Conservation (phyloP, 23 red algal species). For the Cyanidiococcus yangmingshanensis region DNA sequence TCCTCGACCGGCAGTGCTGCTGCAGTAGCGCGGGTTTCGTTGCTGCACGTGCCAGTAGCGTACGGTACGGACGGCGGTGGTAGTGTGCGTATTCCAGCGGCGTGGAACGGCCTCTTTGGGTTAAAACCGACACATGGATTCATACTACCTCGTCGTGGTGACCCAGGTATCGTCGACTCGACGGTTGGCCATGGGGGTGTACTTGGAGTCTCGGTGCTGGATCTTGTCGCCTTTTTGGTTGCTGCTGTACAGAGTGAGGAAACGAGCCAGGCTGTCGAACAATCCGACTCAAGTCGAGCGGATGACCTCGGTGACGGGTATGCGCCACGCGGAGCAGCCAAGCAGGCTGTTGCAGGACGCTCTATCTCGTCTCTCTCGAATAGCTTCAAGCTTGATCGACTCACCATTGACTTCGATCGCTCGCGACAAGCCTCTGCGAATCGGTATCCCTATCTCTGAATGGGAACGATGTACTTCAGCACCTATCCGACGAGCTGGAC, state of each 20-base stretch:
- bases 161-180: background rate
- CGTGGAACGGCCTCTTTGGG: slow-evolving; percentile 68
- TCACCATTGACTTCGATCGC: background rate
- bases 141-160: background rate
- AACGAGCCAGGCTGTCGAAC: background rate
- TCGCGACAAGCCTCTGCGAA: background rate
- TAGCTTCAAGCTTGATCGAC: background rate
- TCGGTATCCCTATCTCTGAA: background rate
- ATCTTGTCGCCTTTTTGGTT: slow-evolving; percentile 13
- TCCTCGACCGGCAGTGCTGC: slow-evolving; percentile 71
- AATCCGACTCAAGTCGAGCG: background rate
- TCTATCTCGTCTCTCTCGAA: too few relatives aligned
- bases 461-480: background rate
- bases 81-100: slow-evolving; percentile 65
- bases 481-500: background rate
- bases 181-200: background rate
- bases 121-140: slow-evolving; percentile 72
- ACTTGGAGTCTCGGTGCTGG: slow-evolving; percentile 19
- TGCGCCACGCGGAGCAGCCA: background rate
- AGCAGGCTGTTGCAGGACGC: background rate
- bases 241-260: background rate
- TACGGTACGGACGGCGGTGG: slow-evolving; percentile 82
- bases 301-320: slow-evolving; percentile 3
- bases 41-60: slow-evolving; percentile 39
- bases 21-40: slow-evolving; percentile 41